Evolutionary conservation across 2,329 filamentous ascomycete species (phyloP).

Genomic region (Aspergillus pseudoterreus): DNA sequence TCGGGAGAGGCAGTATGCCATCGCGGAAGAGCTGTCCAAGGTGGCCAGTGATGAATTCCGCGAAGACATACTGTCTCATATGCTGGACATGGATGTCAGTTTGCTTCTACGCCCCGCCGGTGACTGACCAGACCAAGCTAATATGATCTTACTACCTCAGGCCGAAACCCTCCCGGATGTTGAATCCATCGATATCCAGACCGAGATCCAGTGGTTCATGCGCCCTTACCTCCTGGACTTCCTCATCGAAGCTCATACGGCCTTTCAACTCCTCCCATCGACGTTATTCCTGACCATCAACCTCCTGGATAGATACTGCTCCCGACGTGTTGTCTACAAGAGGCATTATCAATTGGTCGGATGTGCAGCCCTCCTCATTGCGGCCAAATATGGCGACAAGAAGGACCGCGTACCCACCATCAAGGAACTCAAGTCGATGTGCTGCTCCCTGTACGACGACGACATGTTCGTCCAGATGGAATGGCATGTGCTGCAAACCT

Average conservation of each 20-base stretch:
- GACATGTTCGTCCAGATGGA: conserved; percentile 99
- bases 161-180: conserved; percentile 90
- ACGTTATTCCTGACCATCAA: conserved; percentile 96
- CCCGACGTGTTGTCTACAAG: conserved; percentile 96
- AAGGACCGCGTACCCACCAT: conserved; percentile 98
- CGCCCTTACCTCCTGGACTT: conserved; percentile 97
- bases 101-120: neutral
- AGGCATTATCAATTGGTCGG: conserved; percentile 97
- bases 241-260: conserved; percentile 91
- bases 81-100: conserved; percentile 84
- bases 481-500: conserved; percentile 96
- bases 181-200: conserved; percentile 97
- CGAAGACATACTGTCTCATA: conserved; percentile 89
- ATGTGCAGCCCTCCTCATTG: conserved; percentile 91
- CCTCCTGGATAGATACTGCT: conserved; percentile 95
- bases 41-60: conserved; percentile 85
- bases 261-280: conserved; percentile 88
- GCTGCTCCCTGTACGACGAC: conserved; percentile 94
- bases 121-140: conserved; percentile 9
- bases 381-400: conserved; percentile 97
- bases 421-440: conserved; percentile 97
- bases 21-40: conserved; percentile 83
- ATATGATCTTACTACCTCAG: conserved; percentile 37
- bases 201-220: conserved; percentile 99
- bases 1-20: conserved; percentile 78